Base-by-base conservation (phyloP, 345 rosid genomes). In the Cardiospermum halicacabum region DNA sequence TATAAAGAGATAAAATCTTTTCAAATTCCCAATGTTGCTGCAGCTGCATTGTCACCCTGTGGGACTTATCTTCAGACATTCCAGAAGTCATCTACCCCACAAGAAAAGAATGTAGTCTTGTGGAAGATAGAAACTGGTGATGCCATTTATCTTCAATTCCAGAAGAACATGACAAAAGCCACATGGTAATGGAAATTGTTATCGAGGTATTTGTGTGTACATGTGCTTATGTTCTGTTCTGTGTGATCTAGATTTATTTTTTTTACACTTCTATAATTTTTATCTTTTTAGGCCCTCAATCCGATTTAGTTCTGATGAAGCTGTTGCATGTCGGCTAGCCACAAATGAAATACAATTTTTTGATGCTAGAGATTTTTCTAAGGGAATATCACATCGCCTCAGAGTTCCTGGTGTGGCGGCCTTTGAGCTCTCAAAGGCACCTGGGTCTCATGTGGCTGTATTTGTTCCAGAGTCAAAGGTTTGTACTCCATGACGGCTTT, bases 401-500 rank as follows among this genome's bases (percentile, higher is more conserved):
- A 82, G 99, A 74, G 65, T 84, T 72, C 95, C 91, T 39, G 87
- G 95, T 2, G 74, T 91, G 45, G 85, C 96, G 62, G 91, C 87
- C 21, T 61, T 85, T 72, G 92, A 89, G 88, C 92, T 94, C 45
- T 91, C 99, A 21, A 79, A 77, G 79, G 66, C 71, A 11, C 91
- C 97, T 45, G 97, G 95, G 32, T 84, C 93, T 37, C 87, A 94
- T 69, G 77, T 94, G 66, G 99, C 91, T 34, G 88, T 82, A 56
- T 94, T 81, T 85, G 88, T 94, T 75, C 95, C 96, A 11, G 99
- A 94, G 75, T 81, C 89, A 8, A 91, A 94, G 99, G 99, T 94
- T 36, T 36, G 75, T 62, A 11, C 56, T 70, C 45, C 45, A 8
- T 43, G 32, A 18, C 26, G 32, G 22, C 26, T 60, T 58, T 16